Base-by-base conservation (phyloP, 73 alveolate genomes). In the Diophrys appendiculata region DNA sequence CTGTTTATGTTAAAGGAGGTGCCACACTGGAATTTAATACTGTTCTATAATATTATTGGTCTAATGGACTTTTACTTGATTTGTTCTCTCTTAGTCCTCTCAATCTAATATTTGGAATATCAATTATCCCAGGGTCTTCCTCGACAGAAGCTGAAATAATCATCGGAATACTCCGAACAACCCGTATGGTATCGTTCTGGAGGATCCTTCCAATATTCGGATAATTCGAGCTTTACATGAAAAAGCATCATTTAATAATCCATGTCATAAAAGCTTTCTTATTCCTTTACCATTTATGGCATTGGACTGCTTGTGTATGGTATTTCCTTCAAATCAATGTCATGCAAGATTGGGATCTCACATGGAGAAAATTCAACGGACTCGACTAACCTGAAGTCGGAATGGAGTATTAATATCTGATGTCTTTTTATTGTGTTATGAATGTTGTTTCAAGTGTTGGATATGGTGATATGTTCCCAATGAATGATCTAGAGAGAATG, bases 301-400 rank as follows among this genome's bases (percentile, higher is more conserved):
- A 85, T 35, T 89, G 88, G 88, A 33, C 81, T 0, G 67, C 89
- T 26, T 89, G 96, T 71, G 26, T 54, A 23, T 89, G 93, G 93
- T 73, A 67, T 68, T 89, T 67, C 69, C 32, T 81, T 1, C 73
- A 77, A 31, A 25, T 33, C 33, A 32, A 73, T 24, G 56, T 52
- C 25, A 88, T 84, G 5, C 65, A 60, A 23, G 86, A 60, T 8
- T 29, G 26, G 29, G 76, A 52, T 29, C 11, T 3, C 33, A 55
- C 90, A 5, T 88, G 95, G 92, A 54, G 26, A 28, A 72, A 31
- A 14, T 69, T 52, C 24, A 25, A 34, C 43, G 54, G 60, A 3
- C 72, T 83, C 0, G 54, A 76, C 1, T 22, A 67, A 25, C 32
- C 26, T 28, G 30, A 29, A 24, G 55, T n/a, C n/a, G n/a, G n/a